A percentile compares a stretch with the other conserved stretches of the same genome.
These are phyloP conservation scores for Artemisia argyi DNA, from an alignment of 129 eudicot species.

Conservation along the genomic window DNA sequence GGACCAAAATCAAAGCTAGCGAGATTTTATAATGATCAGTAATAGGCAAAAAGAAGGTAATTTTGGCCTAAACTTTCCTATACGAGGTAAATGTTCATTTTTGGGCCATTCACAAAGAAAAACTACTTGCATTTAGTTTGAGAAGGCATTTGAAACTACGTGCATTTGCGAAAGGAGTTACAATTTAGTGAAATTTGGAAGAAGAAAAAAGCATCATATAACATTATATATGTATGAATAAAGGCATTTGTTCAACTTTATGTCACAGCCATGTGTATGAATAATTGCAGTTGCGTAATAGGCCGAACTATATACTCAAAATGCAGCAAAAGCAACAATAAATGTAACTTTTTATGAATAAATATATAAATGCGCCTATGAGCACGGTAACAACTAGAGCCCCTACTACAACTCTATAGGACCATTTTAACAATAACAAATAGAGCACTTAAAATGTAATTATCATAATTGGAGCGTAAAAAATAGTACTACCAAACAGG, in stretches of 20 bases:
- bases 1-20: neutral
- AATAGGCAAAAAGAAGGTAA: neutral
- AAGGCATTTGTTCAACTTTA: too few species aligned
- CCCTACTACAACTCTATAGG: too few species aligned
- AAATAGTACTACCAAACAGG: too few species aligned
- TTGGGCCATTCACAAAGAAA: neutral
- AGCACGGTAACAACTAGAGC: too few species aligned
- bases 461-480: too few species aligned
- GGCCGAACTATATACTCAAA: neutral
- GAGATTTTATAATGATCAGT: neutral
- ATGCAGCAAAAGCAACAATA: conserved; percentile 1
- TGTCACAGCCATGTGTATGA: neutral
- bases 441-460: too few species aligned
- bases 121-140: neutral
- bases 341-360: neutral
- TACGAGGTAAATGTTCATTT: neutral
- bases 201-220: neutral
- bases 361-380: neutral
- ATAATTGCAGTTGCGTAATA: neutral
- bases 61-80: neutral
- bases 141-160: neutral
- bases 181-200: neutral
- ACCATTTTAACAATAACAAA: too few species aligned
- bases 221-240: neutral
- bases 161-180: neutral